These are phyloP conservation scores for Xylariaceae sp. DNA, from an alignment of 2,329 filamentous ascomycete genomes.

Conservation along the genomic window DNA sequence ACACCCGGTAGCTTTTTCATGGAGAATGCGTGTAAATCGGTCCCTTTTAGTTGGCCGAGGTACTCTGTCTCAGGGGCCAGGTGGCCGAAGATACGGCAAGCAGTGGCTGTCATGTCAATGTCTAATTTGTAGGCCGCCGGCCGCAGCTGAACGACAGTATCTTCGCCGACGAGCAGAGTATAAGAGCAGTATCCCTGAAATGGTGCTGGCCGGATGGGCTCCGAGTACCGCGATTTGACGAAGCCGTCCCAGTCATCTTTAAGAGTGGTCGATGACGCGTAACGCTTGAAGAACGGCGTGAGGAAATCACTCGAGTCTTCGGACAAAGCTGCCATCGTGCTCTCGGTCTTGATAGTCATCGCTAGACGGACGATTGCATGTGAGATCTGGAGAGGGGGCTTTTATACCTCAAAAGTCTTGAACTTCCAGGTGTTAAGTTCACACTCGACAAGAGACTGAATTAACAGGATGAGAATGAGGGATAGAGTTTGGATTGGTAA, in stretches of 20 bases:
- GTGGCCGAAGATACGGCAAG: conserved; percentile 35
- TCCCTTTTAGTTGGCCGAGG: conserved; percentile 32
- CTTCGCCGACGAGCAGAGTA: conserved; percentile 38
- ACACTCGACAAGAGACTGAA: background rate
- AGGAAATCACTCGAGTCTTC: conserved; percentile 27
- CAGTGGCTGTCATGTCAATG: conserved; percentile 33
- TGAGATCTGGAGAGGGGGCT: background rate
- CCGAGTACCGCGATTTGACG: conserved; percentile 30
- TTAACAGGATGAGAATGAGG: background rate
- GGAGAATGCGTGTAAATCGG: conserved; percentile 36
- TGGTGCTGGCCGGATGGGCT: conserved; percentile 30
- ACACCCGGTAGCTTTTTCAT: conserved; percentile 40
- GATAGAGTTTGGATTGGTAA: conserved; percentile 10
- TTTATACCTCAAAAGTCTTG: conserved; percentile 1
- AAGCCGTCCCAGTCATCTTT: conserved; percentile 33
- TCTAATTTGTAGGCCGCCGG: conserved; percentile 40
- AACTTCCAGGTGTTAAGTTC: background rate
- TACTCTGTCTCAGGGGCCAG: conserved; percentile 39
- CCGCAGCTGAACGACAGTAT: conserved; percentile 45
- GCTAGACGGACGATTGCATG: background rate
- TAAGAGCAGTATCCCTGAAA: conserved; percentile 50
- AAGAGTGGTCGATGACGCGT: conserved; percentile 23
- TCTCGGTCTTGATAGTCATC: background rate
- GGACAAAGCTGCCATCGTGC: conserved; percentile 21
- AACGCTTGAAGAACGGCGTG: conserved; percentile 29